Base-by-base conservation (phyloP, 148 eudicot genomes). In the Fagopyrum esculentum region DNA sequence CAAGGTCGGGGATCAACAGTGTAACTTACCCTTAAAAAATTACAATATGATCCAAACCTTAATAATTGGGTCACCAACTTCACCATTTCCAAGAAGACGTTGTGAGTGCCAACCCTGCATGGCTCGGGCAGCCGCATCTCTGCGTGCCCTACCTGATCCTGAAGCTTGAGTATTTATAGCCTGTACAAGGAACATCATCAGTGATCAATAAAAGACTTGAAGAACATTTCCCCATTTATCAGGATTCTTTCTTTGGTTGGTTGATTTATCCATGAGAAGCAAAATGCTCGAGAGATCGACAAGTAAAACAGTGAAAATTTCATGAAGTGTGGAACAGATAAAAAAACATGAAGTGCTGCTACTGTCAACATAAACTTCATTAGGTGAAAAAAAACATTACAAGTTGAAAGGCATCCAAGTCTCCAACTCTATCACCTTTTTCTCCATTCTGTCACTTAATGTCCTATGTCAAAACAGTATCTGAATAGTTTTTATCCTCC, bases 101-200 rank as follows among this genome's bases (percentile, higher is more conserved):
- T 86, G 89, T 73, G 92, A 84, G 76, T 89, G 88, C 92, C 92
- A 89, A 72, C 92, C 92, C 83, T 93, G 85, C 88, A 89, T 83
- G 44, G 89, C 87, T 78, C 85, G 87, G 82, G 89, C 83, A 40
- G 86, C 87, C 68, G 87, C 84, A 84, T 84, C 87, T 69, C 89
- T 80, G 74, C 89, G 84, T 73, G 87, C 87, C 81, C 86, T 85
- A 45, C 92, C 92, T 54, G 87, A 82, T 76, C 88, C 87, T 75
- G 78, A 68, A 30, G 86, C 77, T 78, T 80, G 85, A 78, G 45
- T 80, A 68, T 70, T 71, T 69, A 79, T 83, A 6, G 49, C 78
- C 92, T 86, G 82, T 80, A 75, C 61, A 75, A 16, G 48, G 30
- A 73, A 73, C 54, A 51, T 63, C 54, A 30, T 30, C 5, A 56